Evolutionary conservation across 768 basidiomycete genomes (phyloP), one percentile per base, ranked within the genome.

Genomic region (Lactarius evosmus): DNA sequence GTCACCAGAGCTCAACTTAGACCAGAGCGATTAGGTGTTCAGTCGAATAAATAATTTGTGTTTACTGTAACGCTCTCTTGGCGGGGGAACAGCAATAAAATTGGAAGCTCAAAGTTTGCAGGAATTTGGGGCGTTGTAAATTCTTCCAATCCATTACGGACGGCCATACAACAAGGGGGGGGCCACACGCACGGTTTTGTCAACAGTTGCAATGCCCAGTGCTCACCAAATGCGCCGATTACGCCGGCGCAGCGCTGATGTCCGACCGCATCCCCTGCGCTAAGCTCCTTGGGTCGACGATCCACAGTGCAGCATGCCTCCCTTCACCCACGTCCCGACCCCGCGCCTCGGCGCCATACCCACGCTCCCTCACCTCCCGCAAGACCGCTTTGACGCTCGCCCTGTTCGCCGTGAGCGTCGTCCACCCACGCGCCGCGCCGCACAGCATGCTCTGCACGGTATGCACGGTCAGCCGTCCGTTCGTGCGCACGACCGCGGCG

Each of bases 361-460:
- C 75, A 2, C 76, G 63, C 17, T 73, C 70, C 61, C 78, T 82
- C 73, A 93, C 81, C 72, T 88, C 88, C 64, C 85, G 78, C 63
- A 93, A 65, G n/a, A 95, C 78, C 27, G 85, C 85, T 70, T 82
- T 85, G 29, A 94, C 84, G 67, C 92, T 92, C 33, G 87, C 81
- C 67, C 84, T 80, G 69, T 96, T 95, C 9, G 91, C 91, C 4
- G 93, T 95, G 54, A 95, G 76, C n/a, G 90, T 92, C 66, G 93
- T 95, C 89, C 89, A 87, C 0, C 87, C 85, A 30, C 82, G 75
- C 41, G 75, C 75, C 0, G 87, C 83, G 17, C 93, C 93, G 70
- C 82, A 83, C 22, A 86, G 75, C 77, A 94, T 77, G 59, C 87
- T 90, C 61, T 84, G 80, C 9, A 90, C 82, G 0, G 93, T 95